Conservation (phyloP, 108 stramenopile species). For the Nitzschia putrida region DNA sequence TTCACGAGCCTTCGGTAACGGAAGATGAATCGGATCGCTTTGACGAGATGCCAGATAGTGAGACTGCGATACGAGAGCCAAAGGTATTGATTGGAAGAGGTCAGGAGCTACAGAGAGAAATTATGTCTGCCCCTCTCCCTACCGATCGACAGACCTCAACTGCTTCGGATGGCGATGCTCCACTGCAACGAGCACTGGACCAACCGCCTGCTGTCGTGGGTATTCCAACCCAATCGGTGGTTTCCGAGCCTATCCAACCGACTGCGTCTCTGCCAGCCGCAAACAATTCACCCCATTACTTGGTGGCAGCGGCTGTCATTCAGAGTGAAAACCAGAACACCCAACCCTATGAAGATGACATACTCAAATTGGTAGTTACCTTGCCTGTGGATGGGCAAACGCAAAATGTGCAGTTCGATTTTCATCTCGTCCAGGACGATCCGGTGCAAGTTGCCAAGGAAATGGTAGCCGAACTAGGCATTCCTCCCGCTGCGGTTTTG, state of each 20-base stretch:
- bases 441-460: slow-evolving; percentile 85
- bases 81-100: slow-evolving; percentile 87
- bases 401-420: slow-evolving; percentile 82
- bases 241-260: slow-evolving; percentile 18
- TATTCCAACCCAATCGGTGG: too few species aligned
- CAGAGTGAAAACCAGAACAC: slow-evolving; percentile 39
- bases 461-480: slow-evolving; percentile 84
- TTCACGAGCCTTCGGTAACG: slow-evolving; percentile 25
- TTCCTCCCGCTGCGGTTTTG: slow-evolving; percentile 74
- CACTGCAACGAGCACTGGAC: background rate
- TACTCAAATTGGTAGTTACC: slow-evolving; percentile 75
- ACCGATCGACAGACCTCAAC: slow-evolving; percentile 12
- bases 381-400: slow-evolving; percentile 80
- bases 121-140: background rate
- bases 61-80: slow-evolving; percentile 80
- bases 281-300: slow-evolving; percentile 39
- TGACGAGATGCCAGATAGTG: slow-evolving; percentile 87
- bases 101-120: slow-evolving; percentile 62
- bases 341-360: slow-evolving; percentile 66
- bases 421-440: slow-evolving; percentile 85
- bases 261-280: slow-evolving; percentile 16
- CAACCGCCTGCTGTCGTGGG: background rate
- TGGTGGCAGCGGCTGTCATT: slow-evolving; percentile 67
- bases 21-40: slow-evolving; percentile 58
- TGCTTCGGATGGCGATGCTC: background rate